Conservation (phyloP, 2,329 filamentous ascomycete species). For the Penicillium sp. region DNA sequence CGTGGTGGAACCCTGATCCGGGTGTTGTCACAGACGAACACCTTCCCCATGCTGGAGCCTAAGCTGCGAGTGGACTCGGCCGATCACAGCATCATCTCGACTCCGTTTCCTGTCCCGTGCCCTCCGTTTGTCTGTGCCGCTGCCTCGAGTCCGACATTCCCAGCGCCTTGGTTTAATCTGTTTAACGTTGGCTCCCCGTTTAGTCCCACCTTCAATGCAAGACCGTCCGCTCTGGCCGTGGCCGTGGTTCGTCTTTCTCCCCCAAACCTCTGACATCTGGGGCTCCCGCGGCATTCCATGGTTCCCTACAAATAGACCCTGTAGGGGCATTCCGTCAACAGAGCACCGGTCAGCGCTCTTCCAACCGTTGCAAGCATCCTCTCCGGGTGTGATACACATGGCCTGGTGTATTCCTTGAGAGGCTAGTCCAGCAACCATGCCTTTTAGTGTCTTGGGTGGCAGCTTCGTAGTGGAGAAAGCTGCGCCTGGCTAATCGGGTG, state of each 20-base stretch:
- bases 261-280: too few species aligned
- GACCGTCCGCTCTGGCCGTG: too few species aligned
- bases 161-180: not conserved
- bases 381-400: too few species aligned
- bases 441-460: constrained; percentile 25
- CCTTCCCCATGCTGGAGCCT: constrained; percentile 17
- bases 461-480: constrained; percentile 31
- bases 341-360: too few species aligned
- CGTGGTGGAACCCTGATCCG: constrained; percentile 14
- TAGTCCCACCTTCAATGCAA: too few species aligned
- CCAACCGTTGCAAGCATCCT: too few species aligned
- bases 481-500: constrained; percentile 31
- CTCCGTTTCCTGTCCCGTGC: constrained; percentile 7
- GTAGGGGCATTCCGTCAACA: too few species aligned
- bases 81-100: constrained; percentile 7
- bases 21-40: constrained; percentile 18
- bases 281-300: too few species aligned
- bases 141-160: too few species aligned
- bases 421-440: constrained; percentile 1
- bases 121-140: too few species aligned
- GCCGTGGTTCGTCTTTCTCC: too few species aligned
- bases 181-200: constrained; percentile 4
- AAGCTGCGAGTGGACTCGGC: not conserved
- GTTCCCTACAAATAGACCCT: too few species aligned
- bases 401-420: not conserved